These are phyloP conservation scores for Psidium friedrichsthalianum DNA, from an alignment of 345 rosid genomes.

Conservation along the genomic window DNA sequence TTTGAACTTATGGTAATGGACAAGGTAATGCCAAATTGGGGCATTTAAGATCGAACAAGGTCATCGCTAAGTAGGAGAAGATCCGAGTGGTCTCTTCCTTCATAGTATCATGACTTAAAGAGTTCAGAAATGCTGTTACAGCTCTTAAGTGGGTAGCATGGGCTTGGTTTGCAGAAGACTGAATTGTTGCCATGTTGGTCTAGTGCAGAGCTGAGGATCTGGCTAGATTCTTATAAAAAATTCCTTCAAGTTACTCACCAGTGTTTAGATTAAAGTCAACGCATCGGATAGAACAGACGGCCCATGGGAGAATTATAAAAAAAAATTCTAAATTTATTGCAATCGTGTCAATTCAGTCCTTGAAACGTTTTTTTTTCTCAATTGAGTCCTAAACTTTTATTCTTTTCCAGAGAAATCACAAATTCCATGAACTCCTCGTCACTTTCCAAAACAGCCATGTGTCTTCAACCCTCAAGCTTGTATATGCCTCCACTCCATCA, in stretches of 20 bases:
- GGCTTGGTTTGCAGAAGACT: not conserved
- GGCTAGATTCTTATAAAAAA: too few species aligned
- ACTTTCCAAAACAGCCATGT: slow-evolving; percentile 15
- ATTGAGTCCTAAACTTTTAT: too few species aligned
- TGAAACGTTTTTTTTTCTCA: too few species aligned
- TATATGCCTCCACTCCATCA: slow-evolving; percentile 15
- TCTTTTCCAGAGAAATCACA: not conserved
- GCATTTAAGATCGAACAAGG: not conserved
- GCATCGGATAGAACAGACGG: too few species aligned
- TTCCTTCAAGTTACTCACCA: too few species aligned
- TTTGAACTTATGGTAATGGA: not conserved
- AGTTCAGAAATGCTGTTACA: not conserved
- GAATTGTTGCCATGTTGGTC: not conserved
- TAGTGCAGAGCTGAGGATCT: not conserved
- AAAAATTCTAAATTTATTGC: too few species aligned
- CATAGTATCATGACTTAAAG: not conserved
- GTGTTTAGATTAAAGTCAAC: too few species aligned
- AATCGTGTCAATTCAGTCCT: too few species aligned
- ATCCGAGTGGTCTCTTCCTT: not conserved
- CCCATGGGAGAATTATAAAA: too few species aligned
- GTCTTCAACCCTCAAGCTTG: slow-evolving; percentile 11
- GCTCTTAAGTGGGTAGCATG: too few species aligned
- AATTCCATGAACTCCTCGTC: slow-evolving; percentile 6
- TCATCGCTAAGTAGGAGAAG: not conserved
- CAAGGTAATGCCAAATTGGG: not conserved